These are phyloP conservation scores for Rhizophora mangle DNA, from an alignment of 345 rosid species.

Conservation along the genomic window DNA sequence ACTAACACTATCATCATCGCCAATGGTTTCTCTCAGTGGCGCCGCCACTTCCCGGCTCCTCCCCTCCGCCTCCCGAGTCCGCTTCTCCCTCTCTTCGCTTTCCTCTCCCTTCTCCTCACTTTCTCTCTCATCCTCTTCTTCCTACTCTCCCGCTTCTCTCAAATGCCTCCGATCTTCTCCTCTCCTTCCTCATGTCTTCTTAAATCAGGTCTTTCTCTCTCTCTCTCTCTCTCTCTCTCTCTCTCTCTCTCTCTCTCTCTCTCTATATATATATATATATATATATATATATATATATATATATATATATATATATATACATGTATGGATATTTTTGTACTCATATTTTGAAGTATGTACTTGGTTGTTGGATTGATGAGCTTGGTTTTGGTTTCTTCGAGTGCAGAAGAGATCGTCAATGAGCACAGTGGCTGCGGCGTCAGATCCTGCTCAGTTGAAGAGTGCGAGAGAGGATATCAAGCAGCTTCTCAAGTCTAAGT, in stretches of 20 bases:
- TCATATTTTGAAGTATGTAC: neutral
- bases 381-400: neutral
- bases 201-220: slow-evolving; percentile 39
- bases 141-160: slow-evolving; percentile 42
- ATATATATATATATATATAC: neutral
- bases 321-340: neutral
- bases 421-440: slow-evolving; percentile 55
- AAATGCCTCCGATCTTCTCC: slow-evolving; percentile 52
- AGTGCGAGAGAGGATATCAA: slow-evolving; percentile 86
- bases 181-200: slow-evolving; percentile 38
- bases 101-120: slow-evolving; percentile 16
- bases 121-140: slow-evolving; percentile 20
- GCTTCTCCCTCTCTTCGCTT: slow-evolving; percentile 28
- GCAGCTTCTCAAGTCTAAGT: slow-evolving; percentile 67
- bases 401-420: slow-evolving; percentile 41
- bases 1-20: slow-evolving; percentile 6
- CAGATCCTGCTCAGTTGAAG: slow-evolving; percentile 75
- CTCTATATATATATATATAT: too few species aligned
- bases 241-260: too few species aligned
- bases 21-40: slow-evolving; percentile 56
- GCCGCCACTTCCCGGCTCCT: slow-evolving; percentile 55
- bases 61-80: slow-evolving; percentile 42
- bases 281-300: too few species aligned
- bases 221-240: neutral
- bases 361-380: neutral